phyloP scores from a whole-genome alignment of 371 early-diverging fungal species.

The Mucor piriformis region DNA sequence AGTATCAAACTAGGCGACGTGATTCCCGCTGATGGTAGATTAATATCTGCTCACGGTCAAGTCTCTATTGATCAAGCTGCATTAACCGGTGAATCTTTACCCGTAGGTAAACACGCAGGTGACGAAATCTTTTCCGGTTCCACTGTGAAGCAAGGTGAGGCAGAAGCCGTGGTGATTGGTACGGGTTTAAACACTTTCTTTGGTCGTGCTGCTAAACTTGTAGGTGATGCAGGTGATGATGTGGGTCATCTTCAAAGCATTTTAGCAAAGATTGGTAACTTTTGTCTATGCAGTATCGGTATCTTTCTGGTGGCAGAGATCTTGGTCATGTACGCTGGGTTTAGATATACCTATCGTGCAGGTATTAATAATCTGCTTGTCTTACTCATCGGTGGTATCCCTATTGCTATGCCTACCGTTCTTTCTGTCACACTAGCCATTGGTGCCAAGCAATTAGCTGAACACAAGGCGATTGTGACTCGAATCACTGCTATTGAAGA shows the following conservation, averaged over 20 bases:
- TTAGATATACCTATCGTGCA: conserved; percentile 63
- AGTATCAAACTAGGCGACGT: conserved; percentile 71
- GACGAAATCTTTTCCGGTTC: conserved; percentile 70
- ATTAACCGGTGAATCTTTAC: conserved; percentile 77
- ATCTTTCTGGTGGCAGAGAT: conserved; percentile 74
- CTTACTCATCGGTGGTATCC: conserved; percentile 71
- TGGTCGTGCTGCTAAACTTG: conserved; percentile 79
- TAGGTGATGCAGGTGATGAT: conserved; percentile 73
- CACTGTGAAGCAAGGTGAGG: conserved; percentile 89
- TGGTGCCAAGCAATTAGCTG: conserved; percentile 87
- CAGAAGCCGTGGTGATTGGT: conserved; percentile 76
- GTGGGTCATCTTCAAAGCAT: conserved; percentile 82
- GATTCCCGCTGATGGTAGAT: conserved; percentile 68
- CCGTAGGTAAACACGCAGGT: conserved; percentile 62
- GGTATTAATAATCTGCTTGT: conserved; percentile 67
- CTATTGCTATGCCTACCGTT: conserved; percentile 74
- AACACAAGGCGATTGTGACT: conserved; percentile 87
- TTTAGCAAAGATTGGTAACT: conserved; percentile 86
- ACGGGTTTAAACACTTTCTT: conserved; percentile 85
- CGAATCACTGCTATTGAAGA: conserved; percentile 84
- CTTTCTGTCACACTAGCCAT: conserved; percentile 92
- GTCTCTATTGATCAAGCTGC: conserved; percentile 74
- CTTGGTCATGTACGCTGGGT: conserved; percentile 75
- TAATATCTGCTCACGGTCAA: conserved; percentile 45
- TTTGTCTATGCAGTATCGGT: conserved; percentile 68